phyloP scores from a whole-genome alignment of 1,284 basidiomycete genomes.

The Tylopilus microsporus region DNA sequence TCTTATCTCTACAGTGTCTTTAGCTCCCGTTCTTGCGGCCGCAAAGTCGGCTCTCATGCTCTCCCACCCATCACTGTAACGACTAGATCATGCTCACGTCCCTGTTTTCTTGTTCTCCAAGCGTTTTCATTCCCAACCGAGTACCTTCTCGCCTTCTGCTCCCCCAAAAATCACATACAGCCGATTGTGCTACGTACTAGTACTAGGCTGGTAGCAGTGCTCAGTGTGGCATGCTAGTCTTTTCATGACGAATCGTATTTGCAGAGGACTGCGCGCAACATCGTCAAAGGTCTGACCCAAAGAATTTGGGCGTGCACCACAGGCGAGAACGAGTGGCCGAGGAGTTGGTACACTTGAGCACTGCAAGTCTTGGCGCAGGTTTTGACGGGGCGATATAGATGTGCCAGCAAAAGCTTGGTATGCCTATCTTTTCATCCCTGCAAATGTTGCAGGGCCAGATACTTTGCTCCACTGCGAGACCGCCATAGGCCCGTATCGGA shows the following conservation, averaged over 20 bases:
- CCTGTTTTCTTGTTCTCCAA: slow-evolving; percentile 31
- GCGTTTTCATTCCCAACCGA: slow-evolving; percentile 23
- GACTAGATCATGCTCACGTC: slow-evolving; percentile 59
- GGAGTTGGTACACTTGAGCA: slow-evolving; percentile 5
- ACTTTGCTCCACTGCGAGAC: slow-evolving; percentile 68
- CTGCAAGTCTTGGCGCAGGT: slow-evolving; percentile 6
- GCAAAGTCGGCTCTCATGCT: slow-evolving; percentile 22
- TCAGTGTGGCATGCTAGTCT: slow-evolving; percentile 19
- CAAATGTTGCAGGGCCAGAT: slow-evolving; percentile 53
- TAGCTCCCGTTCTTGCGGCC: slow-evolving; percentile 23
- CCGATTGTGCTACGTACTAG: slow-evolving; percentile 9
- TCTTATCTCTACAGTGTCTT: slow-evolving; percentile 20
- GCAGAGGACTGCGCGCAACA: slow-evolving; percentile 1
- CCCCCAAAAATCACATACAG: slow-evolving; percentile 21
- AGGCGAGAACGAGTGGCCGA: neutral
- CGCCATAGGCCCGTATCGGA: slow-evolving; percentile 62
- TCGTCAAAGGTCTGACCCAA: slow-evolving; percentile 9
- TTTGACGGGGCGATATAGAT: slow-evolving; percentile 1
- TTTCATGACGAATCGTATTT: slow-evolving; percentile 3
- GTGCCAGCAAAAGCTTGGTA: neutral
- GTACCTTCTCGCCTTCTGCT: slow-evolving; percentile 12
- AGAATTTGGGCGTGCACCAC: slow-evolving; percentile 9
- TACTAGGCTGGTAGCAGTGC: slow-evolving; percentile 8
- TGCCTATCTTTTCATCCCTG: slow-evolving; percentile 60
- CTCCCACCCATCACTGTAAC: slow-evolving; percentile 46